phyloP scores from a whole-genome alignment of 179 eudicot species.

The Beta corolliflora region DNA sequence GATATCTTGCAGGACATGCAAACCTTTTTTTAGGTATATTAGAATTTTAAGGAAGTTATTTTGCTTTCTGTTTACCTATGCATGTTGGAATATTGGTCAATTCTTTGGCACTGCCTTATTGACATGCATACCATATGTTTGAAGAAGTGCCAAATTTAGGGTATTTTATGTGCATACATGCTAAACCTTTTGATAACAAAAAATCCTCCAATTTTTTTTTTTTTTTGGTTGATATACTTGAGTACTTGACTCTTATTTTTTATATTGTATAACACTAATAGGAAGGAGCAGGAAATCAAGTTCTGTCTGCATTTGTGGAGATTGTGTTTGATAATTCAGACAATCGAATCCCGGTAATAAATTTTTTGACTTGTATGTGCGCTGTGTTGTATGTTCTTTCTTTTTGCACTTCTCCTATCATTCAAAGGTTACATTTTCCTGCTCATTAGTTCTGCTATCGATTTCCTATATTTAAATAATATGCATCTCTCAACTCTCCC shows the following conservation, averaged over 20 bases:
- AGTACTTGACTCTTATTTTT: neutral
- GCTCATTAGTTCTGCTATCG: neutral
- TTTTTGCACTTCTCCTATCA: neutral
- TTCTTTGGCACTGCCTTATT: slow-evolving; percentile 7
- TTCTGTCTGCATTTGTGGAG: slow-evolving; percentile 96
- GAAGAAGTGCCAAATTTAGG: neutral
- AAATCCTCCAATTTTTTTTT: neutral
- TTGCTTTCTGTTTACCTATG: neutral
- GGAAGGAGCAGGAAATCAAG: slow-evolving; percentile 99
- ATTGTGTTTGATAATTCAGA: slow-evolving; percentile 96
- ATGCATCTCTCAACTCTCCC: neutral
- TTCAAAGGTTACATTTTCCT: neutral
- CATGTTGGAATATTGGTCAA: neutral
- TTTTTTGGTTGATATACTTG: neutral
- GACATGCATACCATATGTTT: neutral
- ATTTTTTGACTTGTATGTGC: neutral
- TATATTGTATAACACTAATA: slow-evolving; percentile 26
- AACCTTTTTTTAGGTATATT: neutral
- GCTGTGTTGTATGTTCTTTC: neutral
- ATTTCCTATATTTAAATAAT: slow-evolving; percentile 5
- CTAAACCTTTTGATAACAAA: neutral
- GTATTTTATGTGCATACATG: slow-evolving; percentile 2
- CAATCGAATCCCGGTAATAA: slow-evolving; percentile 88
- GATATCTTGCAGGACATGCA: neutral
- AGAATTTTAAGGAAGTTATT: neutral